Evolutionary conservation across 2,329 filamentous ascomycete species (phyloP).

Genomic region (Ustulina deusta): DNA sequence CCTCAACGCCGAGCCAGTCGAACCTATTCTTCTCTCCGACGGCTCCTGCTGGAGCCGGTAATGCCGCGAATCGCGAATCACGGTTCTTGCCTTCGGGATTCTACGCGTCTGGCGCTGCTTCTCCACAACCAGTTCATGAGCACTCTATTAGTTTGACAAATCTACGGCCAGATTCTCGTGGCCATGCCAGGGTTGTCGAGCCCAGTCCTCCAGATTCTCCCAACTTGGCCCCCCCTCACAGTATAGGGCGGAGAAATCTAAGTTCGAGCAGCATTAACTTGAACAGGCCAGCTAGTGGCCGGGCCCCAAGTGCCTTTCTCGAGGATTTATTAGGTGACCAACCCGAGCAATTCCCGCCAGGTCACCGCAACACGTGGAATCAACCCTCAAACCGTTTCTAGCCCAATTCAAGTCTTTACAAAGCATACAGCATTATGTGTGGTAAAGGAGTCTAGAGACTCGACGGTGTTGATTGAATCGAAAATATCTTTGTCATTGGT

Average conservation of each 20-base stretch:
- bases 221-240: constrained; percentile 57
- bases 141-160: constrained; percentile 72
- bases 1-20: constrained; percentile 70
- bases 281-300: constrained; percentile 72
- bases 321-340: constrained; percentile 90
- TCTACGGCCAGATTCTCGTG: constrained; percentile 69
- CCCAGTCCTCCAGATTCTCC: constrained; percentile 76
- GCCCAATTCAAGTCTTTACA: background rate
- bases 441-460: background rate
- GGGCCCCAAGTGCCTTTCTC: constrained; percentile 88
- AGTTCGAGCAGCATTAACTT: constrained; percentile 77
- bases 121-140: constrained; percentile 59
- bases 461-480: constrained; percentile 2
- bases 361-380: constrained; percentile 46
- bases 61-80: constrained; percentile 73
- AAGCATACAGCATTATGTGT: background rate
- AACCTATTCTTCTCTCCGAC: constrained; percentile 97
- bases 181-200: constrained; percentile 61
- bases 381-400: constrained; percentile 42
- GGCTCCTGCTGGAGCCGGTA: constrained; percentile 68
- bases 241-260: constrained; percentile 55
- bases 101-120: constrained; percentile 78
- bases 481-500: background rate
- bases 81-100: constrained; percentile 91
- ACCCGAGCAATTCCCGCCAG: constrained; percentile 59